Evolutionary conservation across 1,284 basidiomycete species (phyloP).

Genomic region (Ceratobasidium theobromae): DNA sequence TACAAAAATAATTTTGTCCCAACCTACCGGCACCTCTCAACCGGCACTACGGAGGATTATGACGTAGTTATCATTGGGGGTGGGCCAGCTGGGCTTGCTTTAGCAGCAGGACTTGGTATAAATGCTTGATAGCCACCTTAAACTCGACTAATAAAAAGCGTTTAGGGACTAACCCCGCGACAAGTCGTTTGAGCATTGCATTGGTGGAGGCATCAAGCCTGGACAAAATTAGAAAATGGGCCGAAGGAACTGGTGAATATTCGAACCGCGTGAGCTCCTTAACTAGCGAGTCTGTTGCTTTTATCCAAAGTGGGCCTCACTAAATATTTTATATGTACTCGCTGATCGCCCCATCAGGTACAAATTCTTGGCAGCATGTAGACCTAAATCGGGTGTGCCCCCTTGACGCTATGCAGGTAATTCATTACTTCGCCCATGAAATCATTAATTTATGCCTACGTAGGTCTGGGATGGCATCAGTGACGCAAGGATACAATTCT

Average conservation of each 20-base stretch:
- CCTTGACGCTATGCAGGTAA: conserved; percentile 83
- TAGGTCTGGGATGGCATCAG: conserved; percentile 91
- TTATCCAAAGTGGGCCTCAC: conserved; percentile 63
- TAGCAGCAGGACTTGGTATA: conserved; percentile 84
- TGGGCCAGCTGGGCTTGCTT: conserved; percentile 86
- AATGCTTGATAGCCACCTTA: conserved; percentile 32
- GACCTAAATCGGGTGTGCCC: conserved; percentile 67
- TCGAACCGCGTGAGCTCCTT: conserved; percentile 91
- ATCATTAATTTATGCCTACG: neutral
- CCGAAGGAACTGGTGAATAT: conserved; percentile 56
- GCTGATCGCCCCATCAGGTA: conserved; percentile 52
- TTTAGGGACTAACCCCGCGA: conserved; percentile 18
- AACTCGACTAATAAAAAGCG: neutral
- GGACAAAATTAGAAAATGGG: conserved; percentile 69
- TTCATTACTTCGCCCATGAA: conserved; percentile 33
- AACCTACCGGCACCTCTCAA: neutral
- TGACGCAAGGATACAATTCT: conserved; percentile 74
- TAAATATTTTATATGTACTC: neutral
- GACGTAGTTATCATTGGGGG: conserved; percentile 95
- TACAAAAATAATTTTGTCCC: too few species aligned
- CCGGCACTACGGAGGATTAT: conserved; percentile 47
- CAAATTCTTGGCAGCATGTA: conserved; percentile 82
- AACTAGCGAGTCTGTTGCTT: conserved; percentile 78
- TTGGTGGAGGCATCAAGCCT: conserved; percentile 82
- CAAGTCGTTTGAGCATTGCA: conserved; percentile 53